Evolutionary conservation across 805 yeast genomes (phyloP), one percentile per base, ranked within the genome.

Genomic region (Yarrowia alimentaria): DNA sequence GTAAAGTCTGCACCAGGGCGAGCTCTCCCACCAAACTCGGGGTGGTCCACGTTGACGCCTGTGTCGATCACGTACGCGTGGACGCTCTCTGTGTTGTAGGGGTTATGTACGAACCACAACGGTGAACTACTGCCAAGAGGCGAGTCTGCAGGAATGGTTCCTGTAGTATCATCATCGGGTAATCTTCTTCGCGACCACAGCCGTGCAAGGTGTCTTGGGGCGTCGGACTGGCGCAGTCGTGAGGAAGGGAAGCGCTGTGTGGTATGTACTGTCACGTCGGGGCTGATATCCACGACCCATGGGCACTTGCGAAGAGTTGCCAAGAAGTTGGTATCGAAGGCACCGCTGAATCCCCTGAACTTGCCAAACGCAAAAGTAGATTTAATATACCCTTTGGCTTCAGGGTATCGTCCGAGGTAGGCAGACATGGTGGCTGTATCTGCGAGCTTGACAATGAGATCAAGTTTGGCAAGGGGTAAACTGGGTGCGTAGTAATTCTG

Each of bases 61-160:
- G 95, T 84, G 65, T 89, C 97, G 51, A 88, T 73, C 34, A 90
- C 78, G 63, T 89, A 89, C 0, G 82, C 91, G 52, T 76, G 76
- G 3, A 86, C 85, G 19, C 19, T 29, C 14, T 40, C 48, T 20
- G 48, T 40, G 10, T 40, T 40, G 25, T 40, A 16, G 19, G 48
- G 34, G 34, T 28, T 28, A 40, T 40, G 48, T 25, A 40, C 34
- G 25, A 40, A 40, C 48, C 43, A 37, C 30, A 37, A 17, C 21
- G 43, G 43, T n/a, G 43, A 37, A 7, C 7, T 25, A 21, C 30
- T 24, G 43, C 43, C 43, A 37, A 37, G 43, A 25, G 43, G 43
- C n/a, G 43, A 30, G 17, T 37, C 43, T 37, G 43, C 43, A 37
- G 43, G 43, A 14, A 24, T 16, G 2, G 43, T 40, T 19, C 34